phyloP scores from a whole-genome alignment of 805 yeast species.

The Metschnikowia shivogae region DNA sequence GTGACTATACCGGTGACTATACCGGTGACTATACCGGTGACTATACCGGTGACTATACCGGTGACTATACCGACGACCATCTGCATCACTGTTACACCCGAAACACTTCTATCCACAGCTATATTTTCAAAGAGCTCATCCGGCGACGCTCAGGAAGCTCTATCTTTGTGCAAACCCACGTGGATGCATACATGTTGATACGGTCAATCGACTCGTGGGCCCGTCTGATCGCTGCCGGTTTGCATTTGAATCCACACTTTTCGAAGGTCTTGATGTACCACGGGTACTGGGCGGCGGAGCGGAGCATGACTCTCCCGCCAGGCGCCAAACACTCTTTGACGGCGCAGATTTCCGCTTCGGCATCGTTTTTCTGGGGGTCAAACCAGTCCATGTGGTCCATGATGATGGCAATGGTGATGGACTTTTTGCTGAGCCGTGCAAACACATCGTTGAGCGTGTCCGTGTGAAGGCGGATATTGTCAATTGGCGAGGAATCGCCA shows the following conservation, averaged over 20 bases:
- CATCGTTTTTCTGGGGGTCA: conserved; percentile 60
- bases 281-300: conserved; percentile 70
- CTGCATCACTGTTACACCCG: too few species aligned
- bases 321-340: conserved; percentile 56
- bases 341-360: conserved; percentile 61
- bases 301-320: conserved; percentile 70
- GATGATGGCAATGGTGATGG: conserved; percentile 71
- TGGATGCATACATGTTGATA: conserved; percentile 83
- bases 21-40: too few species aligned
- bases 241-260: conserved; percentile 60
- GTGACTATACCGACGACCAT: too few species aligned
- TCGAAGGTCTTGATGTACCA: conserved; percentile 76
- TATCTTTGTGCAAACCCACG: conserved; percentile 73
- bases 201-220: conserved; percentile 69
- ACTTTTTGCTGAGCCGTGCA: conserved; percentile 54
- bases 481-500: conserved; percentile 46
- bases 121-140: conserved; percentile 43
- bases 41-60: too few species aligned
- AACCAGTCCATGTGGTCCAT: conserved; percentile 97
- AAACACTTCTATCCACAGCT: too few species aligned
- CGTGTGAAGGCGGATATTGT: conserved; percentile 72
- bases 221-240: conserved; percentile 64
- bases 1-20: too few species aligned
- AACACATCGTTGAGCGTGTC: conserved; percentile 75
- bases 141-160: conserved; percentile 30